Evolutionary conservation across 805 yeast species (phyloP).

Genomic region (Kluyveromyces lactis): DNA sequence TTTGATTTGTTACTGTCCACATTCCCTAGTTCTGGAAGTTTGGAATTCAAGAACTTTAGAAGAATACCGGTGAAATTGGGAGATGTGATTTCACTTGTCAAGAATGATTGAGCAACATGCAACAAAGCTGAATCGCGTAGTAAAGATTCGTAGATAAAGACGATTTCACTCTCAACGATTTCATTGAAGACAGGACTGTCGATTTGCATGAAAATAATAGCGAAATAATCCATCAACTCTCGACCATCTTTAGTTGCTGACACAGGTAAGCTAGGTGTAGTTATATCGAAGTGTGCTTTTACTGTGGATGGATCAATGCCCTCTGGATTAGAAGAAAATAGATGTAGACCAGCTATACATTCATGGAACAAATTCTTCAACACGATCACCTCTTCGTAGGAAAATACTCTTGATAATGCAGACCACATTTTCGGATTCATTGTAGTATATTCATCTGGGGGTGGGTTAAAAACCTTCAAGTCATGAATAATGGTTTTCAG

Average conservation of each 20-base stretch:
- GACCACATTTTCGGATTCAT: slow-evolving; percentile 61
- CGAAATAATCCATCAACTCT: slow-evolving; percentile 91
- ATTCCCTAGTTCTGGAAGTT: slow-evolving; percentile 71
- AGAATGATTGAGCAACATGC: slow-evolving; percentile 87
- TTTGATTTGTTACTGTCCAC: slow-evolving; percentile 70
- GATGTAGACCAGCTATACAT: slow-evolving; percentile 70
- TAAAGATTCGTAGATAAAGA: slow-evolving; percentile 69
- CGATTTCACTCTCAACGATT: slow-evolving; percentile 73
- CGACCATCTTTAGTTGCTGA: slow-evolving; percentile 88
- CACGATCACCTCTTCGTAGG: slow-evolving; percentile 73
- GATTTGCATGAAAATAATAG: slow-evolving; percentile 85
- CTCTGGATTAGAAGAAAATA: slow-evolving; percentile 47
- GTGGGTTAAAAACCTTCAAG: slow-evolving; percentile 81
- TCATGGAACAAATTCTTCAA: slow-evolving; percentile 74
- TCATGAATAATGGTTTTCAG: slow-evolving; percentile 86
- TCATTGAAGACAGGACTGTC: slow-evolving; percentile 96
- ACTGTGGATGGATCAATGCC: slow-evolving; percentile 20
- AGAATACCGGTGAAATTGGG: slow-evolving; percentile 84
- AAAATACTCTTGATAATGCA: slow-evolving; percentile 75
- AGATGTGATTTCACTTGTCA: slow-evolving; percentile 91
- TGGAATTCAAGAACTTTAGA: slow-evolving; percentile 64
- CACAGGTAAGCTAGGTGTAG: slow-evolving; percentile 77
- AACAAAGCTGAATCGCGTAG: slow-evolving; percentile 75
- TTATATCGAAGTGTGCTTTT: slow-evolving; percentile 45
- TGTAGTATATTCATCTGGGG: slow-evolving; percentile 48